Percentiles rank a stretch among this genome's conserved stretches.
phyloP scores from a whole-genome alignment of 1,139 yeast genomes.

The Hansenula sp. region DNA sequence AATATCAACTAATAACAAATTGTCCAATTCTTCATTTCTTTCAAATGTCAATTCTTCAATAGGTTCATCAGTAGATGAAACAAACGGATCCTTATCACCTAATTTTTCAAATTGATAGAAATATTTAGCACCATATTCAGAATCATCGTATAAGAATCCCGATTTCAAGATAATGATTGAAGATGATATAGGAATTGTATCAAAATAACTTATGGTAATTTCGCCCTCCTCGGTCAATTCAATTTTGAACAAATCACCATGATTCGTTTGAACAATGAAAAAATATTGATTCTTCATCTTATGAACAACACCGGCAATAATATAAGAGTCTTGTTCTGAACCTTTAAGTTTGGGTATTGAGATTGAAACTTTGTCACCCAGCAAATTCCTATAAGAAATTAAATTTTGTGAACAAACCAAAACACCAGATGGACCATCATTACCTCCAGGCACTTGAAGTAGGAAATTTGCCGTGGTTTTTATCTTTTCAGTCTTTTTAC shows the following conservation, averaged over 20 bases:
- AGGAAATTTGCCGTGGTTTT: slow-evolving; percentile 40
- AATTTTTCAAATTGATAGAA: slow-evolving; percentile 76
- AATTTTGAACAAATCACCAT: slow-evolving; percentile 78
- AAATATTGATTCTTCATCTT: slow-evolving; percentile 60
- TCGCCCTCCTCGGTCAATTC: slow-evolving; percentile 43
- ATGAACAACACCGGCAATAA: slow-evolving; percentile 62
- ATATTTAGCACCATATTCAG: slow-evolving; percentile 56
- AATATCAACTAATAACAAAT: slow-evolving; percentile 56
- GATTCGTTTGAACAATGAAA: slow-evolving; percentile 63
- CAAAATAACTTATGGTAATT: slow-evolving; percentile 63
- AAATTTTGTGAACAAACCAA: slow-evolving; percentile 45
- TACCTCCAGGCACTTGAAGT: slow-evolving; percentile 44
- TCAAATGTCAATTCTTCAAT: slow-evolving; percentile 27
- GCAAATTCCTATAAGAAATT: slow-evolving; percentile 41
- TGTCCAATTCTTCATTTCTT: slow-evolving; percentile 39
- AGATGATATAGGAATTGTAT: slow-evolving; percentile 60
- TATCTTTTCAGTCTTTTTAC: slow-evolving; percentile 40
- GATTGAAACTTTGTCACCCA: slow-evolving; percentile 32
- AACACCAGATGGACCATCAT: slow-evolving; percentile 60
- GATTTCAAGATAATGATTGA: slow-evolving; percentile 60
- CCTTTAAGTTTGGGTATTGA: slow-evolving; percentile 49
- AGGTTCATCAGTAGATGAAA: slow-evolving; percentile 29
- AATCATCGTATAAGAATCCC: slow-evolving; percentile 72
- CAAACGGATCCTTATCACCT: slow-evolving; percentile 48
- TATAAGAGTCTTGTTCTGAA: slow-evolving; percentile 28